Conservation (phyloP, 306 rosid species). For the Prunus campanulata region DNA sequence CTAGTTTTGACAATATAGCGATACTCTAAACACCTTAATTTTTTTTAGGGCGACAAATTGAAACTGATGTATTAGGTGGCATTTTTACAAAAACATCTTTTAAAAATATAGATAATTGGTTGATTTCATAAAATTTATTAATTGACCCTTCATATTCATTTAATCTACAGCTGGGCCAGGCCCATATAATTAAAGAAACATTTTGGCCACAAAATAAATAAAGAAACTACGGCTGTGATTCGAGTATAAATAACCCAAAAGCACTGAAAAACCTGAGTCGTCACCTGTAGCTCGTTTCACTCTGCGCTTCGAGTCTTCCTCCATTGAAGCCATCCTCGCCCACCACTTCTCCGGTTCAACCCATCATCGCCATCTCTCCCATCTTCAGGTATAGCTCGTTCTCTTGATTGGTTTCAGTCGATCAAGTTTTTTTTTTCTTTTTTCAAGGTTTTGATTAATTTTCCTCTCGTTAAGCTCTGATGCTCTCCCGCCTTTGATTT, state of each 20-base stretch:
- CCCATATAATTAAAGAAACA: too few relatives aligned
- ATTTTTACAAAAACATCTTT: too few relatives aligned
- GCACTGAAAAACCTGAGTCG: too few relatives aligned
- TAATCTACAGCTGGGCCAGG: background rate
- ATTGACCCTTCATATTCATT: too few relatives aligned
- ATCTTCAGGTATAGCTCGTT: background rate
- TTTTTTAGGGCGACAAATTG: too few relatives aligned
- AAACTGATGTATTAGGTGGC: too few relatives aligned
- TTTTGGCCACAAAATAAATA: too few relatives aligned
- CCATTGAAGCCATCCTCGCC: background rate
- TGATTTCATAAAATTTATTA: too few relatives aligned
- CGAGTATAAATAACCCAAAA: too few relatives aligned
- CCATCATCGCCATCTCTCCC: background rate
- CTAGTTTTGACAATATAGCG: too few relatives aligned
- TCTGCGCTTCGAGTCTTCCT: background rate
- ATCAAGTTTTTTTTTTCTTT: background rate
- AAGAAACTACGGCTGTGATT: too few relatives aligned
- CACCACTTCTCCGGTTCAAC: background rate
- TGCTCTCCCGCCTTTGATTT: background rate
- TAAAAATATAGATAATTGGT: background rate
- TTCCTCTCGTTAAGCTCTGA: background rate
- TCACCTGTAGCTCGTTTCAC: constrained; percentile 22
- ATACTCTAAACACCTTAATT: too few relatives aligned
- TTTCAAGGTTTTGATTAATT: background rate
- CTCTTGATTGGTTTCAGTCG: background rate